phyloP scores from a whole-genome alignment of 345 rosid genomes.

The Acer negundo region DNA sequence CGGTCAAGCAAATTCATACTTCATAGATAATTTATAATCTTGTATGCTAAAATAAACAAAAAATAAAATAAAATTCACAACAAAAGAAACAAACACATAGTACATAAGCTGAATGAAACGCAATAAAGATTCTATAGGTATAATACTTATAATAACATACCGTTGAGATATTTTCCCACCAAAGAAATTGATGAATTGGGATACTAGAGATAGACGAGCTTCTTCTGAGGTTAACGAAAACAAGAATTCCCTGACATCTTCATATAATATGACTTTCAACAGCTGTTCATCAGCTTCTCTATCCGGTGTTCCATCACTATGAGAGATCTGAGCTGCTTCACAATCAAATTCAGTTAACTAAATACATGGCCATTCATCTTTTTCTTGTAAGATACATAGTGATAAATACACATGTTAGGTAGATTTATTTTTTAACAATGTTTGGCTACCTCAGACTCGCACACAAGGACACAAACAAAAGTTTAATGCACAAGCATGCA shows the following conservation, averaged over 20 bases:
- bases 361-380: background rate
- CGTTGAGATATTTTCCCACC: constrained; percentile 71
- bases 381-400: background rate
- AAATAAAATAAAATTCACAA: background rate
- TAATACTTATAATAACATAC: constrained; percentile 28
- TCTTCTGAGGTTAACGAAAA: constrained; percentile 72
- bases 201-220: constrained; percentile 71
- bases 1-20: background rate
- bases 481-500: constrained; percentile 4
- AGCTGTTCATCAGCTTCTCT: constrained; percentile 68
- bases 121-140: background rate
- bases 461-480: background rate
- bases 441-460: background rate
- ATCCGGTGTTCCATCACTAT: constrained; percentile 41
- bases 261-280: constrained; percentile 67
- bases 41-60: background rate
- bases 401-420: background rate
- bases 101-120: background rate
- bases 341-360: constrained; percentile 15
- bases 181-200: constrained; percentile 80
- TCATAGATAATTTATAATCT: background rate
- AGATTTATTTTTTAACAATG: background rate
- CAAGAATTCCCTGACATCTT: constrained; percentile 76
- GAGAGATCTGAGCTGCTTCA: constrained; percentile 45
- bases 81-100: background rate